Evolutionary conservation across 805 yeast genomes (phyloP), one percentile per base, ranked within the genome.

Genomic region (Brettanomyces bruxellensis): DNA sequence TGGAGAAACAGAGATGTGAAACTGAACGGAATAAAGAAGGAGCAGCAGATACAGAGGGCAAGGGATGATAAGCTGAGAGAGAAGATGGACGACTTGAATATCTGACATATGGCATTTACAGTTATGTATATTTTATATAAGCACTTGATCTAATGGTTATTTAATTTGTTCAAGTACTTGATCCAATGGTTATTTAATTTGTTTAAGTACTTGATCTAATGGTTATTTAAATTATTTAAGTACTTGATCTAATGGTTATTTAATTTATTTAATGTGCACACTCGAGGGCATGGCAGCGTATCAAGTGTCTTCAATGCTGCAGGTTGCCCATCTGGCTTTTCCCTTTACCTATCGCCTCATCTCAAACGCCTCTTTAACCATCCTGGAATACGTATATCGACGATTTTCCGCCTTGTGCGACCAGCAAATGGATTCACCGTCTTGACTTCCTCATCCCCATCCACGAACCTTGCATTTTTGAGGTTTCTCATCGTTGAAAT

Each of bases 11-110:
- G 51, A 25, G 49, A 50, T 30, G 51, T 55, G 11, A 46, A 45
- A 13, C 28, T 51, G 5, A 47, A 49, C 14, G 57, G 50, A 8
- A 52, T 60, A 32, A 55, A 55, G 37, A 60, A 53, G 38, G 60
- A 62, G 41, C 44, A 51, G 43, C 47, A 47, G 41, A 55, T 61
- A 14, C 56, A 55, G 25, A 47, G 50, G 28, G 61, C 61, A 1
- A 54, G 66, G 42, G 60, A 55, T 11, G 48, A 51, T 24, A 54
- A 56, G 41, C 40, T 60, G 32, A 58, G 56, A 23, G 60, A 53
- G 9, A 25, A 43, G 41, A 43, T 43, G 41, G 36, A 37, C 13
- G 41, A 25, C 14, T 22, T 43, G 35, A 13, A 37, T 22, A 13
- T 43, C 14, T 43, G 23, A 35, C 7, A 12, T 1, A 1, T 35